These are phyloP conservation scores for Rhododendron mucronatum DNA, from an alignment of 148 eudicot genomes.

Conservation along the genomic window DNA sequence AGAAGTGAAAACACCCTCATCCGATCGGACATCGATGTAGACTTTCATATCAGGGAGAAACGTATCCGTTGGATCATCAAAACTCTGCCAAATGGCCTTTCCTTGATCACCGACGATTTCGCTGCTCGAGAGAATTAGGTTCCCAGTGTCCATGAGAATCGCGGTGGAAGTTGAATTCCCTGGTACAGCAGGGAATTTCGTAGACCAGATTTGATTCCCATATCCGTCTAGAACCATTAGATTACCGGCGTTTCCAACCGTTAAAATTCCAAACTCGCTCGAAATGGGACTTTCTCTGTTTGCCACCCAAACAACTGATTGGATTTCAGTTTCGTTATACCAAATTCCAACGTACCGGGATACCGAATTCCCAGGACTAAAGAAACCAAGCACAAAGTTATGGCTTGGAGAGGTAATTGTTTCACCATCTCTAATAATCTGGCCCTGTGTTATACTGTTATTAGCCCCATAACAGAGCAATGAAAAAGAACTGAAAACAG, in stretches of 20 bases:
- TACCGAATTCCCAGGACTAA: slow-evolving; percentile 50
- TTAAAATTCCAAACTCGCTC: slow-evolving; percentile 27
- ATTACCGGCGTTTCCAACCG: slow-evolving; percentile 33
- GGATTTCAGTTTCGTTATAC: slow-evolving; percentile 27
- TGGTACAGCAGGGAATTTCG: slow-evolving; percentile 15
- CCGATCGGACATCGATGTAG: slow-evolving; percentile 6
- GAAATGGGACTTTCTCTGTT: slow-evolving; percentile 51
- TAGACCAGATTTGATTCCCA: slow-evolving; percentile 33
- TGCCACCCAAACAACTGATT: slow-evolving; percentile 66
- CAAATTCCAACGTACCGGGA: slow-evolving; percentile 65
- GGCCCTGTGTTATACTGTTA: slow-evolving; percentile 27
- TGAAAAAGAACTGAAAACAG: background rate
- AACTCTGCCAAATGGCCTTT: slow-evolving; percentile 47
- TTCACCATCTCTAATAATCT: slow-evolving; percentile 36
- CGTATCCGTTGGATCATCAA: slow-evolving; percentile 45
- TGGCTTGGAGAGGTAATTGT: slow-evolving; percentile 39
- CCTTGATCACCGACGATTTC: background rate
- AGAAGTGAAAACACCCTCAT: slow-evolving; percentile 24
- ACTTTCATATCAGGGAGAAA: slow-evolving; percentile 36
- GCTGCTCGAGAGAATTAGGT: slow-evolving; percentile 18
- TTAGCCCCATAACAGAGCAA: slow-evolving; percentile 10
- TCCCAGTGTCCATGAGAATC: slow-evolving; percentile 37
- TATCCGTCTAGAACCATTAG: slow-evolving; percentile 30
- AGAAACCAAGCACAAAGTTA: slow-evolving; percentile 57
- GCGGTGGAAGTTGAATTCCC: slow-evolving; percentile 23